Conservation (phyloP, 441 rosid genomes). For the Erodium moschatum region DNA sequence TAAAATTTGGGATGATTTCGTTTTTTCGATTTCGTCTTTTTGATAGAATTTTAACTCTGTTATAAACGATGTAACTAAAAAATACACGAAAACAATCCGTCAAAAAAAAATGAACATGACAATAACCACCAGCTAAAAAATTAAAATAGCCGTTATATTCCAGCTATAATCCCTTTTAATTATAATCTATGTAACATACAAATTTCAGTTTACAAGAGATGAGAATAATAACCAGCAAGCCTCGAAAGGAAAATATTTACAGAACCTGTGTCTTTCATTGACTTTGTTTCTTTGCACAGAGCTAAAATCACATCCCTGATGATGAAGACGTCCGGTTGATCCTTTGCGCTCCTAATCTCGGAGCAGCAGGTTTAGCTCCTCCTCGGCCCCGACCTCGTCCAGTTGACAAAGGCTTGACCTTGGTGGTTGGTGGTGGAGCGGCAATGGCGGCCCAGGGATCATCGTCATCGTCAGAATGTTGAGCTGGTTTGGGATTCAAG, state of each 20-base stretch:
- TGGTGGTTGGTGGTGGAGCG: constrained; percentile 84
- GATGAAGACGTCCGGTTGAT: constrained; percentile 62
- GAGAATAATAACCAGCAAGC: too few relatives aligned
- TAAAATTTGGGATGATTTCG: too few relatives aligned
- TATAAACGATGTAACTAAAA: too few relatives aligned
- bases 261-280: background rate
- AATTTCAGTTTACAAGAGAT: too few relatives aligned
- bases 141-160: too few relatives aligned
- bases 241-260: background rate
- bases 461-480: constrained; percentile 51
- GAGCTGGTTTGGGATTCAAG: constrained; percentile 48
- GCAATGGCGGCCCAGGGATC: constrained; percentile 90
- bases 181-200: too few relatives aligned
- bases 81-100: too few relatives aligned
- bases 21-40: too few relatives aligned
- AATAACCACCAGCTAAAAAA: too few relatives aligned
- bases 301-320: constrained; percentile 45
- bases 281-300: constrained; percentile 15
- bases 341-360: constrained; percentile 81
- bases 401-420: constrained; percentile 64
- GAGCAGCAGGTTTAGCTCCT: constrained; percentile 53
- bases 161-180: too few relatives aligned
- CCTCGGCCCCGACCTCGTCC: constrained; percentile 55
- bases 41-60: too few relatives aligned
- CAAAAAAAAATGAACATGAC: too few relatives aligned